phyloP scores from a whole-genome alignment of 1,139 yeast genomes.

The Eremothecium coryli region DNA sequence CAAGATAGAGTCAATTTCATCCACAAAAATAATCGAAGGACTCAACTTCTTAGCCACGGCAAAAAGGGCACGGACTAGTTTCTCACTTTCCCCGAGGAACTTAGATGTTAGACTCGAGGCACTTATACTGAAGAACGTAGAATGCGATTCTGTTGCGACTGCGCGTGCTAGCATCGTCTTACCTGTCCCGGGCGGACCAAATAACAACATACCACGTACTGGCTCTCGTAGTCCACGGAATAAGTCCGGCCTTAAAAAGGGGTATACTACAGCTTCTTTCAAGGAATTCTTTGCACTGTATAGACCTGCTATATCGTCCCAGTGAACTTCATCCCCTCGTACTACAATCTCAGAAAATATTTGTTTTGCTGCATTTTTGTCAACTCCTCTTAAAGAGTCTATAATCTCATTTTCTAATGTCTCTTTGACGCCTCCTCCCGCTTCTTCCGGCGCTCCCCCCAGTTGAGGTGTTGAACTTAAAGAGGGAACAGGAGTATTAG shows the following conservation, averaged over 20 bases:
- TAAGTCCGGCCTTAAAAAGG: constrained; percentile 86
- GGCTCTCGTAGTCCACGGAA: constrained; percentile 92
- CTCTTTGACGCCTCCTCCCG: constrained; percentile 15
- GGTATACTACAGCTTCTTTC: constrained; percentile 95
- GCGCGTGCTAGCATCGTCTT: constrained; percentile 97
- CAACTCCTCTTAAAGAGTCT: constrained; percentile 37
- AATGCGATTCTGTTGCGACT: constrained; percentile 91
- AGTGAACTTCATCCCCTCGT: constrained; percentile 89
- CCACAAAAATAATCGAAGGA: constrained; percentile 91
- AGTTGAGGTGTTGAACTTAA: not conserved
- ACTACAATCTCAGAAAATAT: constrained; percentile 86
- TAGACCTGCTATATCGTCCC: constrained; percentile 96
- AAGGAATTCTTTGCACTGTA: constrained; percentile 83
- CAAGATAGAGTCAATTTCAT: constrained; percentile 87
- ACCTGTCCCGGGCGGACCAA: constrained; percentile 99
- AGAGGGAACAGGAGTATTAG: not conserved
- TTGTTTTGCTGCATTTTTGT: constrained; percentile 67
- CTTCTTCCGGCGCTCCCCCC: not conserved
- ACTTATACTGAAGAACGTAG: constrained; percentile 87
- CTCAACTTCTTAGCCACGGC: constrained; percentile 76
- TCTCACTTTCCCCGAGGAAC: constrained; percentile 89
- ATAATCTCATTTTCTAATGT: constrained; percentile 34
- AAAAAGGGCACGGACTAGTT: constrained; percentile 82
- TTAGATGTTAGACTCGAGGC: constrained; percentile 91
- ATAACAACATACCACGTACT: constrained; percentile 87